phyloP scores from a whole-genome alignment of 2,329 filamentous ascomycete genomes.

The Fusarium globosum region DNA sequence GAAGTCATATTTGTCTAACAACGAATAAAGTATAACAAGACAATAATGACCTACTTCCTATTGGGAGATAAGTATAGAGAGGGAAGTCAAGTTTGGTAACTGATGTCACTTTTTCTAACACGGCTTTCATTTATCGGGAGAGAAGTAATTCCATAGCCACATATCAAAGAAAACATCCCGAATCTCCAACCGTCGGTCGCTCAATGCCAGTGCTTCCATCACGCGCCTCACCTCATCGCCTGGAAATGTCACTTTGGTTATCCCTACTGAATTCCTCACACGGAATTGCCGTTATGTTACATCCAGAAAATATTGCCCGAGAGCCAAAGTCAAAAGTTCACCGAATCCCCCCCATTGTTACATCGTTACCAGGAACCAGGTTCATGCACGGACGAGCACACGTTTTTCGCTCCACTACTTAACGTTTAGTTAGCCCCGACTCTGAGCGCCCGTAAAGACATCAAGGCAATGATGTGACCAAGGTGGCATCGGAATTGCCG shows the following conservation, averaged over 20 bases:
- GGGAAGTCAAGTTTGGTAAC: rapidly evolving
- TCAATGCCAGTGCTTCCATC: background rate
- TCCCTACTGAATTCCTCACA: background rate
- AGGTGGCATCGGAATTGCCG: background rate
- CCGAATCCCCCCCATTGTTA: background rate
- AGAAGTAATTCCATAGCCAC: background rate
- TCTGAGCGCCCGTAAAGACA: background rate
- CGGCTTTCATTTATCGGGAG: rapidly evolving
- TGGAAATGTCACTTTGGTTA: rapidly evolving
- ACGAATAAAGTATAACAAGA: too few species aligned
- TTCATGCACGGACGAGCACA: background rate
- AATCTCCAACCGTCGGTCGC: too few species aligned
- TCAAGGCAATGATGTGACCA: background rate
- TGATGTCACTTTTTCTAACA: too few species aligned
- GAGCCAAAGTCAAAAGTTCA: background rate
- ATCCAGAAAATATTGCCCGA: background rate
- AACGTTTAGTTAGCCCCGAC: background rate
- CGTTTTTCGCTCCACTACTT: background rate
- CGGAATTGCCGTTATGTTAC: background rate
- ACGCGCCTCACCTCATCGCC: background rate
- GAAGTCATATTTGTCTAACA: background rate
- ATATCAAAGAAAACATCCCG: rapidly evolving
- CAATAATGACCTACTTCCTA: rapidly evolving
- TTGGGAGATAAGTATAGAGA: rapidly evolving
- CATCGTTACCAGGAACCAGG: background rate